phyloP scores from a whole-genome alignment of 2,329 filamentous ascomycete genomes.

The Incumbomyces delicatus region DNA sequence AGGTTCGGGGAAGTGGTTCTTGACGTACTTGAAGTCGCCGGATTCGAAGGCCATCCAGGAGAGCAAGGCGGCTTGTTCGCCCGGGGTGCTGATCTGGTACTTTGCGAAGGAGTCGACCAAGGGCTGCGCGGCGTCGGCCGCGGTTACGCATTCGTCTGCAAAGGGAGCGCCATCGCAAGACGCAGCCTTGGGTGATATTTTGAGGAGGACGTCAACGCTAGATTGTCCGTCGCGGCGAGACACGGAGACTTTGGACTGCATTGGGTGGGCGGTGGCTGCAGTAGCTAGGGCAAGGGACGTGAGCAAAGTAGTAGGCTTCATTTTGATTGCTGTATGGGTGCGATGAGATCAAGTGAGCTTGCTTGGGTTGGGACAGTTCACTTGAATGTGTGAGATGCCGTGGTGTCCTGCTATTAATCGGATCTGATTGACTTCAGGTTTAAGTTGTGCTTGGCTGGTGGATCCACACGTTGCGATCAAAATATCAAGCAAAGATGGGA shows the following conservation, averaged over 20 bases:
- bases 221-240: too few species aligned
- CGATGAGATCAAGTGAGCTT: too few species aligned
- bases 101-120: constrained; percentile 48
- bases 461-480: too few species aligned
- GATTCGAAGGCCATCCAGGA: constrained; percentile 64
- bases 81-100: constrained; percentile 46
- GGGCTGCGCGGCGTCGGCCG: constrained; percentile 19
- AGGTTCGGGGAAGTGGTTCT: constrained; percentile 47
- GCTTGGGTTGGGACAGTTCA: too few species aligned
- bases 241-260: not conserved
- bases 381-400: too few species aligned
- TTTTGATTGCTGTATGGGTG: too few species aligned
- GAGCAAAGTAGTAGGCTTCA: too few species aligned
- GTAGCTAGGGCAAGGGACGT: not conserved
- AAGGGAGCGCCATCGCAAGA: constrained; percentile 10
- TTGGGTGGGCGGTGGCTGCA: not conserved
- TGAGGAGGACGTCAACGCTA: constrained; percentile 6
- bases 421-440: too few species aligned
- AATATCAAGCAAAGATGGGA: too few species aligned
- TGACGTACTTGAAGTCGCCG: constrained; percentile 59
- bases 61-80: constrained; percentile 60
- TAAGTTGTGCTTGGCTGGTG: too few species aligned
- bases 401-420: too few species aligned
- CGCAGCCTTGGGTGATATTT: constrained; percentile 14
- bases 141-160: constrained; percentile 13